phyloP scores from a whole-genome alignment of 2,329 filamentous ascomycete species.

The Paramyrothecium roridum region DNA sequence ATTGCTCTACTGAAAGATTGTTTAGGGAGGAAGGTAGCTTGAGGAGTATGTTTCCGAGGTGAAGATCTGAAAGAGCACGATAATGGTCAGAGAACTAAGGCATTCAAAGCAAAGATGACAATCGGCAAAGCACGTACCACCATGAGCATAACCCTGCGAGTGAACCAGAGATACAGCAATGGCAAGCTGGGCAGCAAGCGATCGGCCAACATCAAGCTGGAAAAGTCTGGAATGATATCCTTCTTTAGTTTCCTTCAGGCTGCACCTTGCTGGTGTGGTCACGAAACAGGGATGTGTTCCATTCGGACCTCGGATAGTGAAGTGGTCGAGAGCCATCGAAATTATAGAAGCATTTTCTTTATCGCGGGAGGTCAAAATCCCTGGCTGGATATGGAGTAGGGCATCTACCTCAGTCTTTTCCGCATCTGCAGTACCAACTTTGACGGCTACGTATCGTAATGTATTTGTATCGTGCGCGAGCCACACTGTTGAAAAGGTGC shows the following conservation, averaged over 20 bases:
- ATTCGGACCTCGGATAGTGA: slow-evolving; percentile 20
- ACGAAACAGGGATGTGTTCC: slow-evolving; percentile 24
- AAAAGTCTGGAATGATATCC: slow-evolving; percentile 13
- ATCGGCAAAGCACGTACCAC: slow-evolving; percentile 12
- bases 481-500: slow-evolving; percentile 28
- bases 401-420: slow-evolving; percentile 15
- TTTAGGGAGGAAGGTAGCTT: slow-evolving; percentile 14
- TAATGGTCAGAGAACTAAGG: not conserved
- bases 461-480: slow-evolving; percentile 22
- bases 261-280: slow-evolving; percentile 19
- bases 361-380: not conserved
- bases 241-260: slow-evolving; percentile 16
- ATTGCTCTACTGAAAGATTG: slow-evolving; percentile 13
- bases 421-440: slow-evolving; percentile 23
- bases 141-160: slow-evolving; percentile 24
- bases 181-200: slow-evolving; percentile 22
- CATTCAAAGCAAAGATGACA: not conserved
- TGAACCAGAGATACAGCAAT: slow-evolving; percentile 26
- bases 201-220: slow-evolving; percentile 20
- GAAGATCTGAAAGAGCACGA: slow-evolving; percentile 17
- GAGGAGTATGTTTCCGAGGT: slow-evolving; percentile 31
- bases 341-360: slow-evolving; percentile 6
- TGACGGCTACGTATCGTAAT: slow-evolving; percentile 27
- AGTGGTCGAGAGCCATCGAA: slow-evolving; percentile 17
- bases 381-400: slow-evolving; percentile 14